phyloP scores from a whole-genome alignment of 2,329 filamentous ascomycete species.

The Metarhizium brunneum region DNA sequence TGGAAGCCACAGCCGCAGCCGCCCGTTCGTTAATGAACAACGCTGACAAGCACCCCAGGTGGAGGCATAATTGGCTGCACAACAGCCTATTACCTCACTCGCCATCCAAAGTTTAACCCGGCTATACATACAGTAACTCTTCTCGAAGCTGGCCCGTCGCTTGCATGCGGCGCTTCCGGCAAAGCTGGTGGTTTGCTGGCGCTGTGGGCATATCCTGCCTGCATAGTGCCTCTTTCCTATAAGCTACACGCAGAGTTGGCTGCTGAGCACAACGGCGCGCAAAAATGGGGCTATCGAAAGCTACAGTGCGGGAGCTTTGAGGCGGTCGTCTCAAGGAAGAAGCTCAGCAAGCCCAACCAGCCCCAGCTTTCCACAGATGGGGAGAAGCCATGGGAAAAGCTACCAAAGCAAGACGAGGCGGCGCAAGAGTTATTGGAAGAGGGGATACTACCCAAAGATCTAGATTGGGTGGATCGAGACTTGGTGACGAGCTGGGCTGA shows the following conservation, averaged over 20 bases:
- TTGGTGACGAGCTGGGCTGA: slow-evolving; percentile 62
- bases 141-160: slow-evolving; percentile 70
- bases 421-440: slow-evolving; percentile 39
- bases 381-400: slow-evolving; percentile 47
- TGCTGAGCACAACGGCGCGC: slow-evolving; percentile 68
- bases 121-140: slow-evolving; percentile 70
- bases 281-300: slow-evolving; percentile 78
- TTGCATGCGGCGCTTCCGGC: slow-evolving; percentile 87
- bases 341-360: slow-evolving; percentile 22
- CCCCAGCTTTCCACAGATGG: slow-evolving; percentile 14
- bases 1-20: not conserved
- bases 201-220: slow-evolving; percentile 81
- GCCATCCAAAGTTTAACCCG: slow-evolving; percentile 72
- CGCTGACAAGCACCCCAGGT: slow-evolving; percentile 37
- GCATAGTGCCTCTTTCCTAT: slow-evolving; percentile 80
- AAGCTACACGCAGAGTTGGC: slow-evolving; percentile 74
- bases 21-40: not conserved
- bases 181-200: slow-evolving; percentile 89
- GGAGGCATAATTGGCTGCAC: slow-evolving; percentile 90
- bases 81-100: slow-evolving; percentile 83
- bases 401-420: slow-evolving; percentile 48
- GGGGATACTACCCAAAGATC: slow-evolving; percentile 60
- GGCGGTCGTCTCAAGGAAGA: slow-evolving; percentile 26
- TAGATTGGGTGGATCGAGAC: slow-evolving; percentile 74
- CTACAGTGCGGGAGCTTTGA: slow-evolving; percentile 60